Conservation (phyloP, 768 basidiomycete genomes). For the Daedalea quercina region DNA sequence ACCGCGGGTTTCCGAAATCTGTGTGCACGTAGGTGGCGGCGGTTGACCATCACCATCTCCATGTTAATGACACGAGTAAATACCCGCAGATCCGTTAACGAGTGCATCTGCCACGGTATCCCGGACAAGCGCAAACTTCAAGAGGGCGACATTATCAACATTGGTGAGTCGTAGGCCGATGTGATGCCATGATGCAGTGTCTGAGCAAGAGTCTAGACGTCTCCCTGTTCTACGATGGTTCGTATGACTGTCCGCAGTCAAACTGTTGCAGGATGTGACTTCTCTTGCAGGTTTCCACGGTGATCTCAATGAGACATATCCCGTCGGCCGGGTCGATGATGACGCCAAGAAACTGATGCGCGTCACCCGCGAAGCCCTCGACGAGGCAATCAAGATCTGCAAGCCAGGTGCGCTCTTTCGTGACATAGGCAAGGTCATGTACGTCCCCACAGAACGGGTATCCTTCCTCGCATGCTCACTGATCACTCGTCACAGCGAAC, state of each 20-base stretch:
- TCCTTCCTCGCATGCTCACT: neutral
- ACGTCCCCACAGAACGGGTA: constrained; percentile 21
- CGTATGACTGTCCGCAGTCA: constrained; percentile 2
- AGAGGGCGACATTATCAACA: constrained; percentile 96
- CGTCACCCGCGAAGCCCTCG: constrained; percentile 75
- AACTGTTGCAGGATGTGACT: neutral
- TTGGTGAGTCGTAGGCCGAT: constrained; percentile 46
- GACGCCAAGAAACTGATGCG: constrained; percentile 78
- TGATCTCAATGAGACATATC: constrained; percentile 91
- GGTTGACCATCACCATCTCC: neutral
- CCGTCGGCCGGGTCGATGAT: constrained; percentile 80
- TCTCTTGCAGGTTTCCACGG: constrained; percentile 68
- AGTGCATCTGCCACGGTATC: constrained; percentile 96
- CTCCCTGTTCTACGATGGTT: constrained; percentile 73
- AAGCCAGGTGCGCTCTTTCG: constrained; percentile 90
- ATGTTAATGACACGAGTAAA: neutral
- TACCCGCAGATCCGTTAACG: constrained; percentile 75
- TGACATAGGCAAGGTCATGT: constrained; percentile 85
- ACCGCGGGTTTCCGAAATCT: constrained; percentile 89
- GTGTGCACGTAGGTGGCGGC: constrained; percentile 79
- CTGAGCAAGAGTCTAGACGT: constrained; percentile 46
- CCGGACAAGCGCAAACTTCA: constrained; percentile 78
- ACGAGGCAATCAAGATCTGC: constrained; percentile 87
- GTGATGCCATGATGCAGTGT: neutral
- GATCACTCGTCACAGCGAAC: constrained; percentile 48